Percentiles rank a stretch among this genome's conserved stretches.
These are phyloP conservation scores for Penicillium ucsense DNA, from an alignment of 495 filamentous ascomycete species.

Conservation along the genomic window DNA sequence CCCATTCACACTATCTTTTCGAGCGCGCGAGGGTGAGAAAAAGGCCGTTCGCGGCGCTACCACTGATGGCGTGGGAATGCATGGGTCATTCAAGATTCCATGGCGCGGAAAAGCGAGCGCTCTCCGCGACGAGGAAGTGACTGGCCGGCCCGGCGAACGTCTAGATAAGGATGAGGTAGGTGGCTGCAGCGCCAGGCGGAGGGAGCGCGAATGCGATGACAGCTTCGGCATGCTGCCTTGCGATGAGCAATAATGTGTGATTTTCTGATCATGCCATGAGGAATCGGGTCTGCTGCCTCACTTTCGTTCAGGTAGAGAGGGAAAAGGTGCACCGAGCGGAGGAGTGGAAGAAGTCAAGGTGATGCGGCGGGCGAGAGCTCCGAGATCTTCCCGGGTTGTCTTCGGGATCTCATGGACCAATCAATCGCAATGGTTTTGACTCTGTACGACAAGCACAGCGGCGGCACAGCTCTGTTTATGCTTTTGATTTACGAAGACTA, in stretches of 20 bases:
- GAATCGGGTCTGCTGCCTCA: background rate
- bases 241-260: slow-evolving; percentile 1
- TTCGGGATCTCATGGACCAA: background rate
- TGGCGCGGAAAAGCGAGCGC: slow-evolving; percentile 23
- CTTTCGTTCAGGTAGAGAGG: background rate
- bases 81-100: slow-evolving; percentile 23
- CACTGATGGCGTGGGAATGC: slow-evolving; percentile 14
- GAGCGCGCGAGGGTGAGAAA: slow-evolving; percentile 16
- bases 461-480: background rate
- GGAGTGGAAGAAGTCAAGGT: slow-evolving; percentile 1
- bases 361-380: slow-evolving; percentile 2
- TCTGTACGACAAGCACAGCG: slow-evolving; percentile 8
- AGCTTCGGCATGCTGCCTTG: slow-evolving; percentile 29
- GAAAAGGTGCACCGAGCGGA: background rate
- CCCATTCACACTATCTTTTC: slow-evolving; percentile 9
- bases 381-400: slow-evolving; percentile 3
- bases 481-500: background rate
- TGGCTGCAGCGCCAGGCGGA: slow-evolving; percentile 3
- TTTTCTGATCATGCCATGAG: slow-evolving; percentile 11
- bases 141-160: slow-evolving; percentile 8
- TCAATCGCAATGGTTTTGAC: slow-evolving; percentile 11
- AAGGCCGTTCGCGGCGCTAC: slow-evolving; percentile 9
- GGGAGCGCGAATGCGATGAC: slow-evolving; percentile 8
- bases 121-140: slow-evolving; percentile 18
- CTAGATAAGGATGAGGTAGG: background rate